Evolutionary conservation across 352 stramenopile genomes (phyloP), one percentile per base, ranked within the genome.

Genomic region (Phytophthora hybrid): DNA sequence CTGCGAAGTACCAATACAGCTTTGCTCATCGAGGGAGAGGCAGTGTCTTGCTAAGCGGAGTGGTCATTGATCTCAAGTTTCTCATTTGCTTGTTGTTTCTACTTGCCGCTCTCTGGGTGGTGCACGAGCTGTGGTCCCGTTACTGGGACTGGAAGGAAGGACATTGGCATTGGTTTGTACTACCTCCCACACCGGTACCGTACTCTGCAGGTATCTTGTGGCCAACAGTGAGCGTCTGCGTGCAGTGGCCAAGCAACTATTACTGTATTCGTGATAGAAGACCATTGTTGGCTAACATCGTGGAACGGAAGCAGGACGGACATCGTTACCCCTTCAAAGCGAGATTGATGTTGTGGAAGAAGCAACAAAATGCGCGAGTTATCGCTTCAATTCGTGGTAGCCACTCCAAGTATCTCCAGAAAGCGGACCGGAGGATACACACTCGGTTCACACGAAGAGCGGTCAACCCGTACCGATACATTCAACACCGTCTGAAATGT

Each of bases 31-130:
- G 51, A 34, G 60, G 69, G 0, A 65, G 26, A 2, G 69, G 73
- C 9, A 71, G 37, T 7, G 29, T 29, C 1, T 34, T 69, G 7
- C 65, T 80, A 5, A 65, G 71, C 2, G 74, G 74, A 14, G 44
- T 80, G 0, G 21, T 78, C 5, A 74, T 78, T 31, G 74, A 80
- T 32, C 31, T 78, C 26, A 80, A 76, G 31, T 71, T 80, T 46
- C 47, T 80, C 7, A 26, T 75, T 16, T 76, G 65, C 41, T 47
- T 74, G 1, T 29, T 81, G 3, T 7, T 61, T 2, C 13, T 60
- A 0, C 34, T 73, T 14, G 29, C 34, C 2, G n/a, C 13, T 13
- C 26, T 26, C 3, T 58, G 53, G 23, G 32, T 11, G 10, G 2
- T 46, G 23, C 64, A 57, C 6, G 49, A n/a, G 3, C 1, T 65